These are phyloP conservation scores for Gossypium ekmanianum DNA, from an alignment of 345 rosid genomes.

Conservation along the genomic window DNA sequence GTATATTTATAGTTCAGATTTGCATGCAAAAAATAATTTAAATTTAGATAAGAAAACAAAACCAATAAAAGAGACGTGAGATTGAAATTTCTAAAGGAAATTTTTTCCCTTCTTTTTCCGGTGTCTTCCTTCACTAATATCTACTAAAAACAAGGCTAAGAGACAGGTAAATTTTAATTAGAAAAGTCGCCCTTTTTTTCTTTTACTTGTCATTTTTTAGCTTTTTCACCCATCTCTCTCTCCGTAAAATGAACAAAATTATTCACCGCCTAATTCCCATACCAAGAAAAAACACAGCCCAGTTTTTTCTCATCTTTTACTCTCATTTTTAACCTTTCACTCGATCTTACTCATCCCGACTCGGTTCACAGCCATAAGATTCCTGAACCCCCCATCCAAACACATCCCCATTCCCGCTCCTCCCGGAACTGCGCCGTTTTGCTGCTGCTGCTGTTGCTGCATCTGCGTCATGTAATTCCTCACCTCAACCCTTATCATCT, in stretches of 20 bases:
- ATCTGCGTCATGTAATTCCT: conserved; percentile 71
- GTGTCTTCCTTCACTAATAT: not conserved
- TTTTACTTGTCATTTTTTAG: not conserved
- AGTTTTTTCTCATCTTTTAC: conserved; percentile 14
- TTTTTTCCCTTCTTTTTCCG: not conserved
- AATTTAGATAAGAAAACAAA: not conserved
- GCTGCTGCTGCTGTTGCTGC: conserved; percentile 21
- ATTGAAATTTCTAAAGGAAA: conserved; percentile 14
- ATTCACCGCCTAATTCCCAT: conserved; percentile 36
- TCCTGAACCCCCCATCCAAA: conserved; percentile 59
- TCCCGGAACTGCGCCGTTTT: conserved; percentile 27
- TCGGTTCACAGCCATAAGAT: conserved; percentile 44
- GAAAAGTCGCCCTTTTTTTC: not conserved
- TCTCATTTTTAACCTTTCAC: conserved; percentile 18
- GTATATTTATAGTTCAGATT: not conserved
- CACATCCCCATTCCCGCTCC: conserved; percentile 48
- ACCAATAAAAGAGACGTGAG: too few species aligned
- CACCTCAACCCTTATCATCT: conserved; percentile 85
- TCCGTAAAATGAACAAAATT: conserved; percentile 62
- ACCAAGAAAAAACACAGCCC: conserved; percentile 24
- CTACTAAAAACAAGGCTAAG: conserved; percentile 15
- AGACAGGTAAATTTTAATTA: not conserved
- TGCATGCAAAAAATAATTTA: not conserved
- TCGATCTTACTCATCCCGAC: conserved; percentile 56
- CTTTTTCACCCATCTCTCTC: conserved; percentile 8